These are phyloP conservation scores for Citeromyces hawaiiensis DNA, from an alignment of 1,139 yeast species.

Conservation along the genomic window DNA sequence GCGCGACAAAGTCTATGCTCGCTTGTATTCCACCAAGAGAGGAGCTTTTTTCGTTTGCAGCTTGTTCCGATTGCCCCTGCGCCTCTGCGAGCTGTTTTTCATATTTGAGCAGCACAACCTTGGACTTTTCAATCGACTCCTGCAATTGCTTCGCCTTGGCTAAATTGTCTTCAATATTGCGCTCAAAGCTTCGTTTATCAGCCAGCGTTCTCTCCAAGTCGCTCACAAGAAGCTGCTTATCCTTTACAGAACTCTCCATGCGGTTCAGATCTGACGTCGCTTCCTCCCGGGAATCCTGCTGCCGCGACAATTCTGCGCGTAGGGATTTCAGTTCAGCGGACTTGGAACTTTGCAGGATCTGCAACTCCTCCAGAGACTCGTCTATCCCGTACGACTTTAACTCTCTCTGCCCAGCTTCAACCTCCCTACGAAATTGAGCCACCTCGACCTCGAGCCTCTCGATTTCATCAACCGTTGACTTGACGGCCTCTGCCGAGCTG, in stretches of 20 bases:
- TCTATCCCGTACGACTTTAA: conserved; percentile 12
- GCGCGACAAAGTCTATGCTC: conserved; percentile 5
- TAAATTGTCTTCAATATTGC: conserved; percentile 17
- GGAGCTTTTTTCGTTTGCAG: conserved; percentile 4
- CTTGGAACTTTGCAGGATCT: conserved; percentile 29
- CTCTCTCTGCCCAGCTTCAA: conserved; percentile 24
- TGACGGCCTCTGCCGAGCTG: not conserved
- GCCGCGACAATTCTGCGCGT: conserved; percentile 21
- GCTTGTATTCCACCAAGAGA: conserved; percentile 7
- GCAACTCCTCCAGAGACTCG: conserved; percentile 36
- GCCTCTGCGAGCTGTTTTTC: conserved; percentile 6
- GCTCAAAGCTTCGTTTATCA: conserved; percentile 23
- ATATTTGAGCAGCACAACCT: conserved; percentile 6
- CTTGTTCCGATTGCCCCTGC: conserved; percentile 5
- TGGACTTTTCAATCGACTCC: conserved; percentile 5
- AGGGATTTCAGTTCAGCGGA: conserved; percentile 25
- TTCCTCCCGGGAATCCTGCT: conserved; percentile 31
- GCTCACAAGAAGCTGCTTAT: conserved; percentile 39
- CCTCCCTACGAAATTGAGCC: conserved; percentile 18
- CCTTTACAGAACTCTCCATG: conserved; percentile 41
- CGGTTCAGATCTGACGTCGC: conserved; percentile 33
- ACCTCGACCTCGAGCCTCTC: conserved; percentile 24
- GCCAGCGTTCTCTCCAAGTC: conserved; percentile 37
- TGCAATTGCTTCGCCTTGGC: conserved; percentile 8
- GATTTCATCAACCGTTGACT: conserved; percentile 19